Conservation (phyloP, 139 green algal genomes). For the Astrephomene gubernaculifera region DNA sequence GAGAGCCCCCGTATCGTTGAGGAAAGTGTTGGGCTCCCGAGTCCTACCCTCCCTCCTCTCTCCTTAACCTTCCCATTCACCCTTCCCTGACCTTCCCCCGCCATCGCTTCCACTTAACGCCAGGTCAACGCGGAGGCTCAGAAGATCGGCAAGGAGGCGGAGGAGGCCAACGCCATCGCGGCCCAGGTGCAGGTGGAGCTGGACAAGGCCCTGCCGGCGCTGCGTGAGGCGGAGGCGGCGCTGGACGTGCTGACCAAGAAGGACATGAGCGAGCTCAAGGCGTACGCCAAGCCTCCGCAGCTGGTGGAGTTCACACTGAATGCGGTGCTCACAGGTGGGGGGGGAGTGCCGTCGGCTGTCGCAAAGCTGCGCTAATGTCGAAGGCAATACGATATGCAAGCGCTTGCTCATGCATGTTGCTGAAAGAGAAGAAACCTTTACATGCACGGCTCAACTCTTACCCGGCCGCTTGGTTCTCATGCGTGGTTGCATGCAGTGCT, state of each 20-base stretch:
- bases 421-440: no score
- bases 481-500: conserved; percentile 61
- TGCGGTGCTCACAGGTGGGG: conserved; percentile 60
- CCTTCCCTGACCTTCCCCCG: no score
- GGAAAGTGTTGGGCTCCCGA: no score
- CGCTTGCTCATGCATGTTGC: no score
- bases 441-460: neutral
- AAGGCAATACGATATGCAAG: no score
- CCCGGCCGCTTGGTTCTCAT: neutral
- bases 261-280: conserved; percentile 88
- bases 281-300: conserved; percentile 87
- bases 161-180: conserved; percentile 85
- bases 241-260: conserved; percentile 91
- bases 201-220: conserved; percentile 84
- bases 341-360: no score
- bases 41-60: no score
- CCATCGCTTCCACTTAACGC: no score
- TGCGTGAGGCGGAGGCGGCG: conserved; percentile 78
- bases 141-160: conserved; percentile 85
- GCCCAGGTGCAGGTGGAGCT: conserved; percentile 81
- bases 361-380: no score
- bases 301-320: conserved; percentile 86
- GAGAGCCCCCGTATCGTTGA: no score
- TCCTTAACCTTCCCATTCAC: no score
- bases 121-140: conserved; percentile 86